A percentile compares a stretch with the other conserved stretches of the same genome.
phyloP scores from a whole-genome alignment of 169 alveolate genomes.

The Eimeria sp. region DNA sequence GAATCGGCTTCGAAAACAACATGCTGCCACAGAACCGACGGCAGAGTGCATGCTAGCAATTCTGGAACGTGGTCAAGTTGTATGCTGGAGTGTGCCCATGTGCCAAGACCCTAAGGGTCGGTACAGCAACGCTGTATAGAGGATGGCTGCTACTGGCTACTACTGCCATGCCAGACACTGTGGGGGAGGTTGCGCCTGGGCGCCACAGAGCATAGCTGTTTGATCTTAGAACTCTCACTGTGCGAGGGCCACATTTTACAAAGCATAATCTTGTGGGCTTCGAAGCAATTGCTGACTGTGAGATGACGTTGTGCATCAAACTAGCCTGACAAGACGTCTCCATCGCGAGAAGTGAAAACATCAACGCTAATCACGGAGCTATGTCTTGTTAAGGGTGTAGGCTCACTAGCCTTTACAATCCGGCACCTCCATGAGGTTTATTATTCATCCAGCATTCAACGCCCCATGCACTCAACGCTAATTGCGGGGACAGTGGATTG shows the following conservation, averaged over 20 bases:
- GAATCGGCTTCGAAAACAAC: not conserved
- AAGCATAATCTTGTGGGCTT: too few species aligned
- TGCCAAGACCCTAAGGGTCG: not conserved
- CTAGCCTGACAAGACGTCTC: not conserved
- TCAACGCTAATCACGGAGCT: not conserved
- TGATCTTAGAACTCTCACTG: not conserved
- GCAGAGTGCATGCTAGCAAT: not conserved
- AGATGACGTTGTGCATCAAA: not conserved
- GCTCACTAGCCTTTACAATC: too few species aligned
- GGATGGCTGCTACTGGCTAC: not conserved
- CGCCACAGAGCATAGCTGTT: not conserved
- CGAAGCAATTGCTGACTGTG: not conserved
- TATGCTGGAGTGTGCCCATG: not conserved
- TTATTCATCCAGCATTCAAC: too few species aligned
- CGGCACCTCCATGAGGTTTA: too few species aligned
- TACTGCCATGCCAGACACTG: not conserved
- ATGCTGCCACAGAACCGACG: not conserved
- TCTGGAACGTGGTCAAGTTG: not conserved
- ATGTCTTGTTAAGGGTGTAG: too few species aligned
- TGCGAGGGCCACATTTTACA: too few species aligned
- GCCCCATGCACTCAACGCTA: too few species aligned
- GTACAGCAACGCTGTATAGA: not conserved
- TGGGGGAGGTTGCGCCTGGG: not conserved
- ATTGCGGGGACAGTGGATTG: too few species aligned
- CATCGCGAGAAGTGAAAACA: not conserved